These are phyloP conservation scores for Komagataella pseudopastoris DNA, from an alignment of 805 yeast genomes.

Conservation along the genomic window DNA sequence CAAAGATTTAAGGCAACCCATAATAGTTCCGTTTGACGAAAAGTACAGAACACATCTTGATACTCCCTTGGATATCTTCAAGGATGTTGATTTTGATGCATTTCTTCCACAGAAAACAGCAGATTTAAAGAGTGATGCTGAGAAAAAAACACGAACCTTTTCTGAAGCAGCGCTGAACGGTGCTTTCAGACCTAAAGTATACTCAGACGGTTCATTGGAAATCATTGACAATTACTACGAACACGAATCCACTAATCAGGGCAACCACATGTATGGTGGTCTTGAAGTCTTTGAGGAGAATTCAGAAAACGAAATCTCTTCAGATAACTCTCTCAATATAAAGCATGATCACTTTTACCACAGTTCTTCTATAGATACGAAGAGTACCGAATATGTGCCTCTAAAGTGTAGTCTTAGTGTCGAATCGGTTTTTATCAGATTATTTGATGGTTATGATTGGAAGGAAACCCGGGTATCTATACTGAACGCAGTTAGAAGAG, in stretches of 20 bases:
- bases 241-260: not conserved
- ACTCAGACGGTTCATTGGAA: not conserved
- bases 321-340: not conserved
- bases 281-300: not conserved
- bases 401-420: slow-evolving; percentile 16
- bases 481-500: slow-evolving; percentile 44
- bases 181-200: not conserved
- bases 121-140: slow-evolving; percentile 9
- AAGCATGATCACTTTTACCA: slow-evolving; percentile 1
- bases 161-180: slow-evolving; percentile 6
- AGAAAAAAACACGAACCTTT: slow-evolving; percentile 1
- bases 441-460: slow-evolving; percentile 94
- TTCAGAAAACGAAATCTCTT: slow-evolving; percentile 6
- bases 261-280: not conserved
- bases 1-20: slow-evolving; percentile 61
- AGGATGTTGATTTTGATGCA: slow-evolving; percentile 24
- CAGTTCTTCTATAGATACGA: not conserved
- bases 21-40: slow-evolving; percentile 42
- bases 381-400: not conserved
- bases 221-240: not conserved
- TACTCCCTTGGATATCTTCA: slow-evolving; percentile 23
- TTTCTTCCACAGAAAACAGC: slow-evolving; percentile 8
- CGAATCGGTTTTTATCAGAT: slow-evolving; percentile 26
- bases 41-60: slow-evolving; percentile 33
- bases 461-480: slow-evolving; percentile 58